A percentile compares a stretch with the other conserved stretches of the same genome.
These are phyloP conservation scores for Fusarium circinatum DNA, from an alignment of 2,329 filamentous ascomycete species.

Conservation along the genomic window DNA sequence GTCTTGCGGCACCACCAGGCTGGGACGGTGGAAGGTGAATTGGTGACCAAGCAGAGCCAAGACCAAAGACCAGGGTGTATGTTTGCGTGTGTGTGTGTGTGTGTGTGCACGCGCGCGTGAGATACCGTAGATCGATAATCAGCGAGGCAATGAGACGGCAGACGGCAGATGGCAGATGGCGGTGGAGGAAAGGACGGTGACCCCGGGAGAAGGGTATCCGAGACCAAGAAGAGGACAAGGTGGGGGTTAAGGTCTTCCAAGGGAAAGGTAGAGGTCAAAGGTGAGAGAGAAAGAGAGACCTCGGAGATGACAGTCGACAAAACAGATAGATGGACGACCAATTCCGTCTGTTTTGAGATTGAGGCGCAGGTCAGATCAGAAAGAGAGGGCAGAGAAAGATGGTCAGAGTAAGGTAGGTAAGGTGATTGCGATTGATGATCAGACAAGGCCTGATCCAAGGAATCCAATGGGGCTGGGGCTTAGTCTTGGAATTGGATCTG, in stretches of 20 bases:
- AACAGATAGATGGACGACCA: background rate
- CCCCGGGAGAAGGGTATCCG: constrained; percentile 22
- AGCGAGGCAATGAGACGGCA: constrained; percentile 9
- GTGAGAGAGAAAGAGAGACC: background rate
- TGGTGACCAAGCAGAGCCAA: constrained; percentile 17
- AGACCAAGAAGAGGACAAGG: constrained; percentile 1
- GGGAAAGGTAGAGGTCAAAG: constrained; percentile 3
- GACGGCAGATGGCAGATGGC: constrained; percentile 30
- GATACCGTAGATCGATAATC: constrained; percentile 32
- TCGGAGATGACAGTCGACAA: background rate
- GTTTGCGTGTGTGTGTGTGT: background rate
- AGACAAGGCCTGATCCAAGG: background rate
- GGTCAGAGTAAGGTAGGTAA: constrained; percentile 5
- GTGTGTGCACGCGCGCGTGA: background rate
- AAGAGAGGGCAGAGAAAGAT: constrained; percentile 1
- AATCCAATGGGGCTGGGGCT: constrained; percentile 20
- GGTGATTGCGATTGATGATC: constrained; percentile 10
- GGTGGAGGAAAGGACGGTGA: constrained; percentile 32
- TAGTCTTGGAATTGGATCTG: constrained; percentile 21
- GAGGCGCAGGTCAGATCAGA: background rate
- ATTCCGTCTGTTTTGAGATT: background rate
- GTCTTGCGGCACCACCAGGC: constrained; percentile 32
- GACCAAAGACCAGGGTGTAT: constrained; percentile 21
- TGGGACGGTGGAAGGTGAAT: constrained; percentile 25
- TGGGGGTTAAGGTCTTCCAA: background rate